Evolutionary conservation across 1,284 basidiomycete species (phyloP).

Genomic region (Mycena citricolor): DNA sequence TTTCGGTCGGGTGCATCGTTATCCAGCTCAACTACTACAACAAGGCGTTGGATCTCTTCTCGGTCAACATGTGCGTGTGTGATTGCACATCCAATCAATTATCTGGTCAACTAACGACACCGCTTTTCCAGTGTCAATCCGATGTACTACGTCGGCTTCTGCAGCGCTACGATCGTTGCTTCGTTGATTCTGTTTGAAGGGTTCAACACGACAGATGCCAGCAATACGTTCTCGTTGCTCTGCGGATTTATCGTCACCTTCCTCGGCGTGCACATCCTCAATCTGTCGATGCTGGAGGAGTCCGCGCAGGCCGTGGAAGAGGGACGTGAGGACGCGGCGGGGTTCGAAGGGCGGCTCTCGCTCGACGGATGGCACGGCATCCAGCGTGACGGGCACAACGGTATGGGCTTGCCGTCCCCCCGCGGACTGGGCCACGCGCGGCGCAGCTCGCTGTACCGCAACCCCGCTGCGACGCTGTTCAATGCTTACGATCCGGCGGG

Average conservation of each 20-base stretch:
- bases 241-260: constrained; percentile 89
- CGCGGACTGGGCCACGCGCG: constrained; percentile 46
- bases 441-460: constrained; percentile 58
- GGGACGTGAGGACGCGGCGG: constrained; percentile 60
- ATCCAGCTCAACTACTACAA: constrained; percentile 99
- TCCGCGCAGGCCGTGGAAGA: constrained; percentile 13
- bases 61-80: constrained; percentile 88
- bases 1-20: constrained; percentile 85
- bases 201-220: constrained; percentile 86
- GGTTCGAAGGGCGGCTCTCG: constrained; percentile 67
- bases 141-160: constrained; percentile 98
- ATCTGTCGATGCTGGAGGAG: constrained; percentile 60
- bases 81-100: not conserved
- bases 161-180: constrained; percentile 92
- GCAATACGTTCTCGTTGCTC: constrained; percentile 82
- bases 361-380: constrained; percentile 68
- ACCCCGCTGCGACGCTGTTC: constrained; percentile 62
- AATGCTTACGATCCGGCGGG: constrained; percentile 52
- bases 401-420: constrained; percentile 32
- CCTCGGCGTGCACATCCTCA: constrained; percentile 89
- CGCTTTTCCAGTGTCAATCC: constrained; percentile 79
- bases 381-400: constrained; percentile 32
- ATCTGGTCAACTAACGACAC: not conserved
- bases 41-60: constrained; percentile 96
- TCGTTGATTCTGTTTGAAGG: constrained; percentile 97